Conservation (phyloP, 768 basidiomycete species). For the Podaxis sp. region DNA sequence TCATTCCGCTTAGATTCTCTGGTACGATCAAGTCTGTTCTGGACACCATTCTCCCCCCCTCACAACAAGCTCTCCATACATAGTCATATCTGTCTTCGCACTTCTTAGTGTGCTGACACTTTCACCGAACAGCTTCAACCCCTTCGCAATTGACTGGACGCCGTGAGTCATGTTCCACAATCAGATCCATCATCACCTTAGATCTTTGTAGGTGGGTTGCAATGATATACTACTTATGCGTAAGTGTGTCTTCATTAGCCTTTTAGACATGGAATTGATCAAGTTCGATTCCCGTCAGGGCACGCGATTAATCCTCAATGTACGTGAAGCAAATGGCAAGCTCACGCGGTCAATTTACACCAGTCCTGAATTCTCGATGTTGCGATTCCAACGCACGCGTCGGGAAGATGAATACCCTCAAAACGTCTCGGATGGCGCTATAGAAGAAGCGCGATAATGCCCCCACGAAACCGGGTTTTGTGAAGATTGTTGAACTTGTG, state of each 20-base stretch:
- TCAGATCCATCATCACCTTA: neutral
- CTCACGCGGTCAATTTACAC: neutral
- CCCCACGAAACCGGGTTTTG: neutral
- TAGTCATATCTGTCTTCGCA: neutral
- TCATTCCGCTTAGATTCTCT: neutral
- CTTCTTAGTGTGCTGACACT: neutral
- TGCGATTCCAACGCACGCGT: neutral
- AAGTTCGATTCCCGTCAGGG: neutral
- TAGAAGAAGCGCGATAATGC: neutral
- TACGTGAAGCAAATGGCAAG: constrained; percentile 4
- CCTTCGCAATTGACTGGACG: constrained; percentile 3
- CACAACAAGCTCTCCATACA: neutral
- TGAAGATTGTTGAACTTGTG: no score
- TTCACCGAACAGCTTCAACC: neutral
- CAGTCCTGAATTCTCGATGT: neutral
- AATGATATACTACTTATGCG: neutral
- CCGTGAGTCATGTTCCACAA: neutral
- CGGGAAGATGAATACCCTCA: neutral
- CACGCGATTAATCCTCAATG: constrained; percentile 3
- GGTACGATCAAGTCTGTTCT: neutral
- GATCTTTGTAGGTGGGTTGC: constrained; percentile 1
- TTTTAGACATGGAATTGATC: neutral
- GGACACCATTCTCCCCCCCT: neutral
- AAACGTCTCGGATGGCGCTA: neutral
- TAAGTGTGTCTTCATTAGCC: neutral